phyloP scores from a whole-genome alignment of 2,329 filamentous ascomycete species.

The Neocatenulostroma microsporum region DNA sequence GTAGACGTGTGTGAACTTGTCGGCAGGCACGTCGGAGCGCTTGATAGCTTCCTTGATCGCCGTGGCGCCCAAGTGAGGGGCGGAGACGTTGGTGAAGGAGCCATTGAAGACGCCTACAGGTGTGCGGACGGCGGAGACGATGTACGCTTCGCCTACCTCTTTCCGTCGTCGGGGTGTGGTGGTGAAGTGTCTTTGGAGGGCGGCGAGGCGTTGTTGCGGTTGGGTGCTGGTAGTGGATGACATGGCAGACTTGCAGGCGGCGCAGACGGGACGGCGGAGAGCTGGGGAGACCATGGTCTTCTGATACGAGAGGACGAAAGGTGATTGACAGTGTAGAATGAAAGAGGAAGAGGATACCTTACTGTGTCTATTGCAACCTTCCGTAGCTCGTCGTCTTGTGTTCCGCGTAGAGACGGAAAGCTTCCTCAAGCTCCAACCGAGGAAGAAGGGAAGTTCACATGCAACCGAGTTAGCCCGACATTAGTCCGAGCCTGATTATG shows the following conservation, averaged over 20 bases:
- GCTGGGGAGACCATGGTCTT: conserved; percentile 16
- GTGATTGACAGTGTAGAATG: not conserved
- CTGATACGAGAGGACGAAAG: too few relatives aligned
- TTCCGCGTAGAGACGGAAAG: not conserved
- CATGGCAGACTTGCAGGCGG: conserved; percentile 17
- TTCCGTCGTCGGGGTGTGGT: conserved; percentile 42
- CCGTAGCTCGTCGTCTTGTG: not conserved
- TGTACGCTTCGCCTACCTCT: conserved; percentile 87
- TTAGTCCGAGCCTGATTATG: not conserved
- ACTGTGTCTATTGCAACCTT: not conserved
- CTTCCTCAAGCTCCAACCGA: not conserved
- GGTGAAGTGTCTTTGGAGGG: conserved; percentile 38
- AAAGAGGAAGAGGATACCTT: not conserved
- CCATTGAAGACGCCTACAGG: conserved; percentile 97
- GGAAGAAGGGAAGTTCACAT: not conserved
- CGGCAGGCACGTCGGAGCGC: conserved; percentile 73
- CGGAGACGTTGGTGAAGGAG: conserved; percentile 71
- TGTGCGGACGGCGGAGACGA: conserved; percentile 80
- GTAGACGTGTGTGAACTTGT: conserved; percentile 84
- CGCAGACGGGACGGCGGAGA: conserved; percentile 17
- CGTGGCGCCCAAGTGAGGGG: conserved; percentile 78
- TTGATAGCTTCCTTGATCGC: conserved; percentile 87
- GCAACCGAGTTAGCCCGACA: not conserved
- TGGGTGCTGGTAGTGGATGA: conserved; percentile 11
- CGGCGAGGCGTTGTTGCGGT: conserved; percentile 20